Base-by-base conservation (phyloP, 2,329 filamentous ascomycete species). In the Pseudopithomyces maydicus region DNA sequence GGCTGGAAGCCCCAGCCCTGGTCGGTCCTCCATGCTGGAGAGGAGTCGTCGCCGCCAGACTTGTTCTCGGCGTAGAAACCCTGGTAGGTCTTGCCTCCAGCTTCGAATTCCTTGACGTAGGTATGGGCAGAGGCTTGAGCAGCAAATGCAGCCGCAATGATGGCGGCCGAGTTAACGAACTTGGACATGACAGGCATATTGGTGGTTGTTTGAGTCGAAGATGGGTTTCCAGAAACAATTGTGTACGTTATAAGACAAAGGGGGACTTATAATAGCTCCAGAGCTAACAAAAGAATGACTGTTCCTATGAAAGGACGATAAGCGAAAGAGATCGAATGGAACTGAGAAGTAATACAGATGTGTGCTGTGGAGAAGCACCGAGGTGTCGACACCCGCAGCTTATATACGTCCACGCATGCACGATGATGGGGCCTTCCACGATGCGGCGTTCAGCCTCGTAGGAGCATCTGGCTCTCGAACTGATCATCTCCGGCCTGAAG, bases 1-100 rank as follows among this genome's bases (percentile, higher is more conserved):
- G 71, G 71, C 35, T 71, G 64, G 49, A 61, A 71, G 14, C 71
- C 71, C 71, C 70, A 72, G 14, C 70, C 70, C 47, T 72, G 71
- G 55, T 63, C 62, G 44, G 71, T 73, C 64, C 66, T 68, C 71
- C 71, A 73, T 5, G 71, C 71, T 26, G 71, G 71, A 2, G 70
- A 72, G 46, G 68, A 48, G 54, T 67, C 65, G 19, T 58, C 61
- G 2, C 66, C 65, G 38, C 69, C 69, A 11, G 57, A 36, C 61
- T 71, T 73, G 47, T 59, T 61, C 11, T 50, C 66, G 43, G 63
- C 62, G n/a, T 63, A 62, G 61, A 66, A 73, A 23, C 71, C 71
- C 8, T 59, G 39, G 58, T 72, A 73, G 41, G 69, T 70, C 35
- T 46, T 68, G 59, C 48, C 48, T 41, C 48, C 48, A 7, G 48